Base-by-base conservation (phyloP, 768 basidiomycete species). In the Xerocomellus chrysenteron region DNA sequence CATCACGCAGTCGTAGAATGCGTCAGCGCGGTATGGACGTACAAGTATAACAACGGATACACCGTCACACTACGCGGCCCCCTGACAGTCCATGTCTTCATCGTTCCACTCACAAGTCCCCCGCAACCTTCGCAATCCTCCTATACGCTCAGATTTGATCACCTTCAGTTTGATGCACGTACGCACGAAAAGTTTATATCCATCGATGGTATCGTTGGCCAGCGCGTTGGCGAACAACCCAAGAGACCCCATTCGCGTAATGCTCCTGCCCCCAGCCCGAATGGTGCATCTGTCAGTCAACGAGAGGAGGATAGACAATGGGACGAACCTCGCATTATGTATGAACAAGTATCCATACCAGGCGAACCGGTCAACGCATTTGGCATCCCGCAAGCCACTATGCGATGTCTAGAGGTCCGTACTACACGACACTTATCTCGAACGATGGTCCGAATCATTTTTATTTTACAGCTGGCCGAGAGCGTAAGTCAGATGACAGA, bases 291-390 rank as follows among this genome's bases (percentile, higher is more conserved):
- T 5, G 8, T 62, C 14, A 26, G 56, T 42, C 72, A 68, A 53
- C 60, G 66, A 56, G 82, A 83, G 39, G 82, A 86, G 46, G 83
- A 82, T 21, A 82, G 78, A 62, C 79, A 76, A 64, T 84, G 83
- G 80, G 88, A 88, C 41, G 89, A 90, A 60, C 85, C 84, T 8
- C 72, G 84, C 54, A 73, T 84, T 41, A 62, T 80, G 47, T 82
- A 89, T 46, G 83, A 84, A 17, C 75, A 75, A 36, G 87, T 82
- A 33, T 76, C 77, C n/a, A 82, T 92, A 61, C 91, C 92, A 13
- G 82, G 84, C 5, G 90, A 92, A 64, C 91, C 91, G 10, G 88
- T 93, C 50, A 92, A 92, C 65, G 88, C 88, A 21, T 93, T 92
- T 73, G 91, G 91, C 5, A 90, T 93, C 51, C 90, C 91, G 7